These are phyloP conservation scores for Russula vinacea DNA, from an alignment of 768 basidiomycete species.

Conservation along the genomic window DNA sequence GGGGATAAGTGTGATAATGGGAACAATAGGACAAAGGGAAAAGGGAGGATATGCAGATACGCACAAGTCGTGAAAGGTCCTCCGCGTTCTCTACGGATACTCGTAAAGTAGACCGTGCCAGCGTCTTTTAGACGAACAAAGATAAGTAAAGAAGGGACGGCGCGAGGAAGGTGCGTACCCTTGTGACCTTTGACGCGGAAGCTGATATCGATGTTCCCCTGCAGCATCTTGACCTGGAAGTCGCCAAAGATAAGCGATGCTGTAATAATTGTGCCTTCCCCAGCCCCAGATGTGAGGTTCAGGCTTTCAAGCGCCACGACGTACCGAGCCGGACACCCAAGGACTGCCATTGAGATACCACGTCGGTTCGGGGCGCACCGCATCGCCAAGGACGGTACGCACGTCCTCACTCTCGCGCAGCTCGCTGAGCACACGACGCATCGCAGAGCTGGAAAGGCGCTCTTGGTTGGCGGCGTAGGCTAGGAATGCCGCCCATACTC, in stretches of 20 bases:
- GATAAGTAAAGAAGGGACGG: neutral
- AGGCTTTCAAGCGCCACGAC: constrained; percentile 38
- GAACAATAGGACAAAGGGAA: neutral
- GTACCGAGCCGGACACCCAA: constrained; percentile 62
- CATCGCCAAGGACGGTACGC: constrained; percentile 57
- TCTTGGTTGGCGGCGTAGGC: constrained; percentile 73
- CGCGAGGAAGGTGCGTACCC: constrained; percentile 41
- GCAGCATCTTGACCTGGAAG: constrained; percentile 62
- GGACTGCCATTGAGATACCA: constrained; percentile 81
- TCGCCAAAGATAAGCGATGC: constrained; percentile 1
- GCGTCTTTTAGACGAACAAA: constrained; percentile 44
- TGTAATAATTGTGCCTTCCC: neutral
- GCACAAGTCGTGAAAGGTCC: constrained; percentile 35
- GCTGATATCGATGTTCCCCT: constrained; percentile 75
- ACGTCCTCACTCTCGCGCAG: constrained; percentile 53
- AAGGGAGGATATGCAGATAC: constrained; percentile 32
- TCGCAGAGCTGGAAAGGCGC: constrained; percentile 70
- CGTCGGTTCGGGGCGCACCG: constrained; percentile 58
- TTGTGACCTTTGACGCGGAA: constrained; percentile 71
- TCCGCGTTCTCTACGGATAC: constrained; percentile 47
- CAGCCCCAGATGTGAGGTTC: neutral
- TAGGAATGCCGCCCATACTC: constrained; percentile 67
- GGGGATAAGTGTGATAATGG: neutral
- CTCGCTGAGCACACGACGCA: constrained; percentile 60
- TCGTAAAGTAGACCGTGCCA: constrained; percentile 81